phyloP scores from a whole-genome alignment of 352 stramenopile species.

The Peronospora destructor region DNA sequence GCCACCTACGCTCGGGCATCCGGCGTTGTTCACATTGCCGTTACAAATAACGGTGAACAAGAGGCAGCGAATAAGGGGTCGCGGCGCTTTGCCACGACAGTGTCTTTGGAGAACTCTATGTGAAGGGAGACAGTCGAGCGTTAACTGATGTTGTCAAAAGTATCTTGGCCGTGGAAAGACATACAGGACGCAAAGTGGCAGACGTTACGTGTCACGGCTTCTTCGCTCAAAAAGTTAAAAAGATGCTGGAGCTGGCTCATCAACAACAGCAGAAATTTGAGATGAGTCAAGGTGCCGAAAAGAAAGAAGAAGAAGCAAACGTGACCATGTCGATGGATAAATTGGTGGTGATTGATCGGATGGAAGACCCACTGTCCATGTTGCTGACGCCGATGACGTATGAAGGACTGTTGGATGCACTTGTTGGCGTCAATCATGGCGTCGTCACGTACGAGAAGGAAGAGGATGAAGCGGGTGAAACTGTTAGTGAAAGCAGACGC shows the following conservation, averaged over 20 bases:
- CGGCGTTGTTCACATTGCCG: no score
- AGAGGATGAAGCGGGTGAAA: slow-evolving; percentile 23
- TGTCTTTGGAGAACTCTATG: slow-evolving; percentile 65
- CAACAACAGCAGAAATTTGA: slow-evolving; percentile 31
- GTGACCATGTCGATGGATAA: slow-evolving; percentile 34
- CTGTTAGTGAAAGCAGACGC: slow-evolving; percentile 7
- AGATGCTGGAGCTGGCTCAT: slow-evolving; percentile 54
- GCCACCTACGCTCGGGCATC: no score
- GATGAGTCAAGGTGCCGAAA: slow-evolving; percentile 12
- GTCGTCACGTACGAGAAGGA: slow-evolving; percentile 55
- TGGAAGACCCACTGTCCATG: slow-evolving; percentile 78
- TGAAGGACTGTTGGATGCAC: slow-evolving; percentile 66
- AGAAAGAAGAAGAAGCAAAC: slow-evolving; percentile 2
- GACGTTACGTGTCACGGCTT: slow-evolving; percentile 46
- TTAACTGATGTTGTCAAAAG: slow-evolving; percentile 64
- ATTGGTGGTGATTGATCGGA: slow-evolving; percentile 63
- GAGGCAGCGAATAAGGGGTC: no score
- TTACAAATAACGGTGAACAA: no score
- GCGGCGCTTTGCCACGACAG: slow-evolving; percentile 54
- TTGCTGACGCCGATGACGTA: slow-evolving; percentile 81
- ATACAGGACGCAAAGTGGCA: slow-evolving; percentile 28
- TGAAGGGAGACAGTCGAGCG: slow-evolving; percentile 48
- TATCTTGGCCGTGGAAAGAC: slow-evolving; percentile 47
- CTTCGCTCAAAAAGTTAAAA: slow-evolving; percentile 50
- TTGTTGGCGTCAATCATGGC: slow-evolving; percentile 67